Conservation (phyloP, 345 rosid species). For the Brassica napus region Da-Ae NC_063440.1:25418501-25419000, state of each 20-base stretch:
- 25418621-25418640: neutral
- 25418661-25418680: neutral
- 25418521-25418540: slow-evolving; percentile 53
- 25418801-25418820: slow-evolving; percentile 35
- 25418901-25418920: slow-evolving; percentile 36
- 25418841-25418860: slow-evolving; percentile 32
- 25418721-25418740: neutral
- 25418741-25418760: neutral
- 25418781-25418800: slow-evolving; percentile 19
- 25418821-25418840: slow-evolving; percentile 28
- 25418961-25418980: slow-evolving; percentile 35
- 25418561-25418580: slow-evolving; percentile 45
- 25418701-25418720: neutral
- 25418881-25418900: slow-evolving; percentile 16
- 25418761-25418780: slow-evolving; percentile 27
- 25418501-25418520: slow-evolving; percentile 48
- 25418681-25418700: neutral
- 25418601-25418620: slow-evolving; percentile 48
- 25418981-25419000: slow-evolving; percentile 10
- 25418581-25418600: slow-evolving; percentile 45
- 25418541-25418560: slow-evolving; percentile 43
- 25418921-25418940: slow-evolving; percentile 22
- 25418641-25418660: slow-evolving; percentile 15
- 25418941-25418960: slow-evolving; percentile 29
- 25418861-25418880: slow-evolving; percentile 23